These are phyloP conservation scores for Globisporangium solare DNA, from an alignment of 352 stramenopile genomes.

Conservation along the genomic window DNA sequence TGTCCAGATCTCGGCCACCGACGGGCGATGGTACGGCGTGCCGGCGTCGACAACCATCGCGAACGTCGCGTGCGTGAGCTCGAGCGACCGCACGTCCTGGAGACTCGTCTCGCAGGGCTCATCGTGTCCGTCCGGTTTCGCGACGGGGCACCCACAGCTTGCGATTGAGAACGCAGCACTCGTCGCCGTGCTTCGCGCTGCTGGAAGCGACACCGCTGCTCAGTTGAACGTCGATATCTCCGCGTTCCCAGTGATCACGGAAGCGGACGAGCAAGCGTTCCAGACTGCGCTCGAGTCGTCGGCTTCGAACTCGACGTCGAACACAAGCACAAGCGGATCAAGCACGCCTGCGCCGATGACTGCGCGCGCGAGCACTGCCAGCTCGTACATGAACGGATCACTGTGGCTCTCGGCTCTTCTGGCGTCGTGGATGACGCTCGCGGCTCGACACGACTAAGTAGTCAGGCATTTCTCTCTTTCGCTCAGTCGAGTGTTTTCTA, in stretches of 20 bases:
- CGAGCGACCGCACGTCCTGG: slow-evolving; percentile 38
- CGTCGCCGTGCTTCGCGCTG: slow-evolving; percentile 22
- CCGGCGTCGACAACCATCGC: slow-evolving; percentile 30
- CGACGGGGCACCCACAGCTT: slow-evolving; percentile 25
- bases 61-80: slow-evolving; percentile 54
- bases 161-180: slow-evolving; percentile 53
- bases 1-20: slow-evolving; percentile 38
- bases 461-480: too few relatives aligned
- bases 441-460: too few relatives aligned
- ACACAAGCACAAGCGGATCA: too few relatives aligned
- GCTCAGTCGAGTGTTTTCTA: too few relatives aligned
- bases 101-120: slow-evolving; percentile 40
- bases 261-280: slow-evolving; percentile 34
- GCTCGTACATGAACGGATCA: too few relatives aligned
- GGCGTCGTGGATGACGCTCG: too few relatives aligned
- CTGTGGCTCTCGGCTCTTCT: too few relatives aligned
- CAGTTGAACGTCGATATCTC: slow-evolving; percentile 46
- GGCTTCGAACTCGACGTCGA: neutral
- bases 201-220: slow-evolving; percentile 24
- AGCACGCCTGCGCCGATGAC: too few relatives aligned
- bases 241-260: slow-evolving; percentile 41
- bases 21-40: slow-evolving; percentile 57
- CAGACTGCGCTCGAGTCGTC: slow-evolving; percentile 4
- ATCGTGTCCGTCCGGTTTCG: slow-evolving; percentile 35
- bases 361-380: too few relatives aligned